Percentiles rank a stretch among this genome's conserved stretches.
These are phyloP conservation scores for Mortierella sp. DNA, from an alignment of 371 early-diverging fungal species.

Conservation along the genomic window DNA sequence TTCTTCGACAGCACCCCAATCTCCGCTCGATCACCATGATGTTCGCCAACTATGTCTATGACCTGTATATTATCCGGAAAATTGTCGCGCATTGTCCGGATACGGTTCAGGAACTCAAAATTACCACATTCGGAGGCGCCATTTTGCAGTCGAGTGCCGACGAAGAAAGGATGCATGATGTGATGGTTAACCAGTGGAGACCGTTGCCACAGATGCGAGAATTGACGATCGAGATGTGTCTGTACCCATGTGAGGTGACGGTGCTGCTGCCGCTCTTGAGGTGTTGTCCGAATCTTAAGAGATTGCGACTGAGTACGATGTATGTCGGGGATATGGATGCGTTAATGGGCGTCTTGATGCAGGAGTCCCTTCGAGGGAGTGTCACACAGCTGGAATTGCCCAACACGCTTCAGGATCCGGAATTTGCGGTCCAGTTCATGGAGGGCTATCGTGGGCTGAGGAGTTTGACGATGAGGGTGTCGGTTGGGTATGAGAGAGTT, in stretches of 20 bases:
- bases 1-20: neutral
- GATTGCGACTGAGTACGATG: neutral
- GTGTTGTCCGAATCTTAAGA: neutral
- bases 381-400: neutral
- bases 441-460: neutral
- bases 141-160: neutral
- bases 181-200: neutral
- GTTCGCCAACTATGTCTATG: neutral
- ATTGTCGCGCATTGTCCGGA: neutral
- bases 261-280: neutral
- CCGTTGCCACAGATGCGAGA: neutral
- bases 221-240: neutral
- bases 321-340: neutral
- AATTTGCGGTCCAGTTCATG: neutral
- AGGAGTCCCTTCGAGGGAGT: neutral
- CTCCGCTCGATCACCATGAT: neutral
- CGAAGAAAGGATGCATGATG: neutral
- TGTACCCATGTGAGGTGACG: neutral
- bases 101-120: neutral
- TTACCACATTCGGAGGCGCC: neutral
- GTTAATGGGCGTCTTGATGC: neutral
- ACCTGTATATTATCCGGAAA: neutral
- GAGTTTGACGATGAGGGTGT: neutral
- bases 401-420: neutral
- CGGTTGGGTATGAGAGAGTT: neutral